Evolutionary conservation across 495 filamentous ascomycete genomes (phyloP).

Genomic region (Lasiosphaeria miniovina): DNA sequence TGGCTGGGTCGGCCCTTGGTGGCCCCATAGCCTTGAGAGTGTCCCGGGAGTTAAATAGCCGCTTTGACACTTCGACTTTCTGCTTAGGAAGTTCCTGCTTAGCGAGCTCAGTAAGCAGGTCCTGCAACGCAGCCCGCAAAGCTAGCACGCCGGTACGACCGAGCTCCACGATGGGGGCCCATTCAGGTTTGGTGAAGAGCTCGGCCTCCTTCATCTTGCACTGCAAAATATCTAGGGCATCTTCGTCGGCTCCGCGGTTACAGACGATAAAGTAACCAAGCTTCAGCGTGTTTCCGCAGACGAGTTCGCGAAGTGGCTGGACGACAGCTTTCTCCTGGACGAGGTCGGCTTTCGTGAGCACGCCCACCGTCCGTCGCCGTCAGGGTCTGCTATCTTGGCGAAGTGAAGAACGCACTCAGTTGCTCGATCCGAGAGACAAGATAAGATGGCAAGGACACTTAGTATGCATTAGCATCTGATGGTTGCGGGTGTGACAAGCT

Average conservation of each 20-base stretch:
- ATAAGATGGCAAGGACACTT: conserved; percentile 52
- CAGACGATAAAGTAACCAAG: conserved; percentile 59
- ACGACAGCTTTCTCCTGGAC: conserved; percentile 43
- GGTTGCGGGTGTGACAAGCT: neutral
- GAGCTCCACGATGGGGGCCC: conserved; percentile 40
- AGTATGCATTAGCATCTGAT: neutral
- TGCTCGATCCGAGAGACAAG: conserved; percentile 56
- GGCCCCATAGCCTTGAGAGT: conserved; percentile 43
- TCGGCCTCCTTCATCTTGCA: conserved; percentile 32
- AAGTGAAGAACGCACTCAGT: conserved; percentile 57
- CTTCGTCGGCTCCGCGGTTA: conserved; percentile 48
- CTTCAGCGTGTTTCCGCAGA: conserved; percentile 39
- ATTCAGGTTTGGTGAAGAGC: conserved; percentile 40
- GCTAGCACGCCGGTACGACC: conserved; percentile 51
- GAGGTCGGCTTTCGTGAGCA: conserved; percentile 61
- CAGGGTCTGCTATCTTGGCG: conserved; percentile 46
- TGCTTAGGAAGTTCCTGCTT: conserved; percentile 53
- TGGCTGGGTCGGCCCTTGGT: conserved; percentile 25
- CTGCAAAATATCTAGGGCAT: conserved; percentile 14
- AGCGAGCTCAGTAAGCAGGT: conserved; percentile 44
- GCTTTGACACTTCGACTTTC: conserved; percentile 41
- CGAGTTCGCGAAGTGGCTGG: conserved; percentile 39
- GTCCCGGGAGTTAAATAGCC: conserved; percentile 32
- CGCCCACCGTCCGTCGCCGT: conserved; percentile 51
- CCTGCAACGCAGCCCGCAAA: conserved; percentile 42